These are phyloP conservation scores for Lactarius quietus DNA, from an alignment of 768 basidiomycete species.

Conservation along the genomic window DNA sequence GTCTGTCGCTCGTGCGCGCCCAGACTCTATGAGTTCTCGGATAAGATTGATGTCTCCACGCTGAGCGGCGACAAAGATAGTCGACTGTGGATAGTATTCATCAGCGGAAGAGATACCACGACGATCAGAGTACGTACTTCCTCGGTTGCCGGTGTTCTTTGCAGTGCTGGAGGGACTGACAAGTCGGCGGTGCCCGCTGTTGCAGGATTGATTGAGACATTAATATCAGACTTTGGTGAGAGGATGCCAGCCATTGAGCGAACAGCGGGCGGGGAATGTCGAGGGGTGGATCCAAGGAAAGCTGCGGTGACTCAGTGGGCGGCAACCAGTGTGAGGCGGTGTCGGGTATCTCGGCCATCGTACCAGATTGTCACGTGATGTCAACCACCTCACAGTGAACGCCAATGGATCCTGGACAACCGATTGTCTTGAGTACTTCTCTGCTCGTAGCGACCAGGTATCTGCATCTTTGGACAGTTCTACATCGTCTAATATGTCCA, in stretches of 20 bases:
- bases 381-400: neutral
- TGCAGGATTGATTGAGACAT: slow-evolving; percentile 40
- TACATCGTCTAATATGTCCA: neutral
- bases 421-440: slow-evolving; percentile 1
- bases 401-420: neutral
- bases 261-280: neutral
- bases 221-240: slow-evolving; percentile 48
- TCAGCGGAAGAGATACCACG: neutral
- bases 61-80: slow-evolving; percentile 83
- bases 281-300: neutral
- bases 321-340: neutral
- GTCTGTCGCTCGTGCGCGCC: slow-evolving; percentile 67
- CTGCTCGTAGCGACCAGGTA: slow-evolving; percentile 11
- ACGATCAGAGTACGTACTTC: slow-evolving; percentile 8
- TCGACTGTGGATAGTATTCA: slow-evolving; percentile 38
- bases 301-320: neutral
- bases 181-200: slow-evolving; percentile 44
- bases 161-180: slow-evolving; percentile 29
- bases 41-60: slow-evolving; percentile 73
- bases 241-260: slow-evolving; percentile 33
- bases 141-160: neutral
- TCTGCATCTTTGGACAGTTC: neutral
- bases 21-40: slow-evolving; percentile 64
- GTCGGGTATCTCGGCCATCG: neutral
- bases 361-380: neutral